phyloP scores from a whole-genome alignment of 306 rosid species.

The Begonia masoniana region DNA sequence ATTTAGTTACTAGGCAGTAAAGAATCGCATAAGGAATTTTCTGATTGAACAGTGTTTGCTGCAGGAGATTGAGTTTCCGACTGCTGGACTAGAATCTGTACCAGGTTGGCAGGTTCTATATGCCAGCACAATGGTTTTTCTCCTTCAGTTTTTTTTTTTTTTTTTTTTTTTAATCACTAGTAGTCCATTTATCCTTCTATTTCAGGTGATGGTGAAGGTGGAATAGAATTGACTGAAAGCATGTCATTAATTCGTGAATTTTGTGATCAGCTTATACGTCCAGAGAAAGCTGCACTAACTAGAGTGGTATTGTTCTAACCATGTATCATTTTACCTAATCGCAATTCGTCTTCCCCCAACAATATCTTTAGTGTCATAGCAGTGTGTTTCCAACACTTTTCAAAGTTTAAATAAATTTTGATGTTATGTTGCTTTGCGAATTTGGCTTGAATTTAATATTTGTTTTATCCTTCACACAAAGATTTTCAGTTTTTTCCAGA shows the following conservation, averaged over 20 bases:
- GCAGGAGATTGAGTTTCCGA: constrained; percentile 97
- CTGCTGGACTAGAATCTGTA: constrained; percentile 83
- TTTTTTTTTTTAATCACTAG: too few species aligned
- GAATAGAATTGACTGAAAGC: constrained; percentile 88
- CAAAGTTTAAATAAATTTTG: not conserved
- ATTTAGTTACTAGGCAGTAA: constrained; percentile 7
- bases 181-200: constrained; percentile 10
- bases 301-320: constrained; percentile 40
- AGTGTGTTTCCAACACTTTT: not conserved
- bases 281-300: constrained; percentile 57
- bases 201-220: constrained; percentile 97
- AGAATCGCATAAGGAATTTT: constrained; percentile 11
- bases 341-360: not conserved
- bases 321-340: not conserved
- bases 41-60: constrained; percentile 21
- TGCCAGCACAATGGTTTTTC: not conserved
- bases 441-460: constrained; percentile 9
- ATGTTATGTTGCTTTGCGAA: too few species aligned
- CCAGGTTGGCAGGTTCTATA: constrained; percentile 49
- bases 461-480: constrained; percentile 20
- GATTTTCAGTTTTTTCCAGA: constrained; percentile 81
- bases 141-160: not conserved
- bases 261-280: constrained; percentile 36
- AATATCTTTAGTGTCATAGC: not conserved
- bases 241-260: constrained; percentile 85